phyloP scores from a whole-genome alignment of 176 grass and related monocot genomes.

The Bonia amplexicaulis region DNA sequence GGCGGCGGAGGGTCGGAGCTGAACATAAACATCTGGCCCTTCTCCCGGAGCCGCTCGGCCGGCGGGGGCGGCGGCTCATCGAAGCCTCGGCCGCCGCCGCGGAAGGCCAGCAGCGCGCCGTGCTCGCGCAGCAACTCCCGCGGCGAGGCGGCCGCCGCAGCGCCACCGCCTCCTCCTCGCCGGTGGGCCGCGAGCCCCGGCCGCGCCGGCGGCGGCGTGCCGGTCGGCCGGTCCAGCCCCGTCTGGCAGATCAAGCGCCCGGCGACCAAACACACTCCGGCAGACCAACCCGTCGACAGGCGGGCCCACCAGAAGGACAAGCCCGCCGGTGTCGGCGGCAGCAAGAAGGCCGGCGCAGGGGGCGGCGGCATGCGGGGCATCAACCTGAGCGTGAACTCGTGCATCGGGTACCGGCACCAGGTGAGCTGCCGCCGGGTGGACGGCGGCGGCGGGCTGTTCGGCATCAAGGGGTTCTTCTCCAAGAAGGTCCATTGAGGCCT shows the following conservation, averaged over 20 bases:
- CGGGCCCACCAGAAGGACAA: slow-evolving; percentile 18
- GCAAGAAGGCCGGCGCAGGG: slow-evolving; percentile 6
- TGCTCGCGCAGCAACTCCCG: slow-evolving; percentile 88
- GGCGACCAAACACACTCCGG: neutral
- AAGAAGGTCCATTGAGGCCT: slow-evolving; percentile 51
- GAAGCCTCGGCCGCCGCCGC: neutral
- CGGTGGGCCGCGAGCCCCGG: slow-evolving; percentile 71
- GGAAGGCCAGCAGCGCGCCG: slow-evolving; percentile 68
- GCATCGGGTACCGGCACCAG: slow-evolving; percentile 65
- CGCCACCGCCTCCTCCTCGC: neutral
- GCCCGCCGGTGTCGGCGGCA: neutral
- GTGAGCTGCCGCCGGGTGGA: slow-evolving; percentile 46
- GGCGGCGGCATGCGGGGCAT: slow-evolving; percentile 36
- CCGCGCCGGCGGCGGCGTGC: slow-evolving; percentile 45
- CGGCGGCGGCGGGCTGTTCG: slow-evolving; percentile 38
- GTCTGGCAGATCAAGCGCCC: slow-evolving; percentile 65
- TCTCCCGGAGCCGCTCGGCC: slow-evolving; percentile 72
- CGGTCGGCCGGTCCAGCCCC: slow-evolving; percentile 63
- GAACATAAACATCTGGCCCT: slow-evolving; percentile 90
- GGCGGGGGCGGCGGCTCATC: slow-evolving; percentile 19
- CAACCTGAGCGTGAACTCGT: slow-evolving; percentile 73
- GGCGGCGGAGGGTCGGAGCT: slow-evolving; percentile 38
- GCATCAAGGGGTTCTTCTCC: slow-evolving; percentile 64
- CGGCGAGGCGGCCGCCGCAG: slow-evolving; percentile 38
- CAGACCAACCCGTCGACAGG: slow-evolving; percentile 3